These are phyloP conservation scores for Clarireedia homoeocarpa DNA, from an alignment of 2,329 filamentous ascomycete genomes.

Conservation along the genomic window DNA sequence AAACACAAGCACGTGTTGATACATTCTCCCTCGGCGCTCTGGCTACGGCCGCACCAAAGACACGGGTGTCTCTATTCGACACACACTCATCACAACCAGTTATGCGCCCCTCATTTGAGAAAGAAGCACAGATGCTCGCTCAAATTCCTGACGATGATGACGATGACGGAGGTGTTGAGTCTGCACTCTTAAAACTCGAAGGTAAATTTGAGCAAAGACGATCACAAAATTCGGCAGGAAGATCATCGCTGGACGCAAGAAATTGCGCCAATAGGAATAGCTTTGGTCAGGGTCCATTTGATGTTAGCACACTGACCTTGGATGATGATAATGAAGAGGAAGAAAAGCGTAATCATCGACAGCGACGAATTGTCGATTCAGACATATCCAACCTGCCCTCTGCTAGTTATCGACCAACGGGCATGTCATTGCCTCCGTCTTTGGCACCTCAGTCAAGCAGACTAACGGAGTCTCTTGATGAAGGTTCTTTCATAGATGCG, in stretches of 20 bases:
- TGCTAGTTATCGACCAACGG: constrained; percentile 19
- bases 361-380: constrained; percentile 39
- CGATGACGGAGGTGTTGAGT: constrained; percentile 82
- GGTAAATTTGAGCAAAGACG: constrained; percentile 63
- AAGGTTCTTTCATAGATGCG: constrained; percentile 68
- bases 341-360: constrained; percentile 40
- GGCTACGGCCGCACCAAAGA: constrained; percentile 42
- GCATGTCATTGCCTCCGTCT: constrained; percentile 10
- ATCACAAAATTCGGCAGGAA: constrained; percentile 20
- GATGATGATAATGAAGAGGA: constrained; percentile 19
- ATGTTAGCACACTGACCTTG: constrained; percentile 18
- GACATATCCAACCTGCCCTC: constrained; percentile 28
- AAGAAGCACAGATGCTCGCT: constrained; percentile 77
- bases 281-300: constrained; percentile 21
- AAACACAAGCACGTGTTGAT: constrained; percentile 35
- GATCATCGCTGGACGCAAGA: constrained; percentile 7
- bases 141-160: constrained; percentile 75
- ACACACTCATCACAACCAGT: constrained; percentile 54
- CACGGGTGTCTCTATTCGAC: constrained; percentile 47
- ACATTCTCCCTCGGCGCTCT: constrained; percentile 53
- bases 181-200: constrained; percentile 86
- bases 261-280: constrained; percentile 17
- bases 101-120: constrained; percentile 75
- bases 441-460: constrained; percentile 45
- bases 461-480: constrained; percentile 68